Conservation (phyloP, 331 rosid species). For the Arachis monticola region DNA sequence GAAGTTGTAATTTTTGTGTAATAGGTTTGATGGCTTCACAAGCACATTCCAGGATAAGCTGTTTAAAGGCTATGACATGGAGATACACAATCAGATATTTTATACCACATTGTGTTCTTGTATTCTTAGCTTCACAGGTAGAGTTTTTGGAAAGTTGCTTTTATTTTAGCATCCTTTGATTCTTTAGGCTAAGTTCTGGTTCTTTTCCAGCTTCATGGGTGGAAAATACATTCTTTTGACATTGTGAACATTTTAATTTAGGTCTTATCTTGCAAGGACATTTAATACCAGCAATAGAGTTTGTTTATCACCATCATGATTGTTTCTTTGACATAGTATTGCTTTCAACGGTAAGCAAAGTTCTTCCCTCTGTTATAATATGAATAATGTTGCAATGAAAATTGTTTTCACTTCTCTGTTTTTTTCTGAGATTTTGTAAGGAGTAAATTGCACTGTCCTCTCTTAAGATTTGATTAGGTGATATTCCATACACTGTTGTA, state of each 20-base stretch:
- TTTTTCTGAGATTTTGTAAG: neutral
- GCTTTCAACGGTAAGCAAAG: slow-evolving; percentile 85
- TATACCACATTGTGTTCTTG: slow-evolving; percentile 90
- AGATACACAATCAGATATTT: slow-evolving; percentile 97
- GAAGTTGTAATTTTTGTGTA: slow-evolving; percentile 26
- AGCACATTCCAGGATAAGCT: slow-evolving; percentile 97
- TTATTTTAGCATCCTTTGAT: slow-evolving; percentile 12
- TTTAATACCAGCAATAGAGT: slow-evolving; percentile 69
- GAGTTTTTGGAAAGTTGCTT: slow-evolving; percentile 22
- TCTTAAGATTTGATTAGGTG: no score
- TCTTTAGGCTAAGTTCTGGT: slow-evolving; percentile 29
- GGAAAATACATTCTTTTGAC: slow-evolving; percentile 37
- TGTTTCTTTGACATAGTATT: slow-evolving; percentile 79
- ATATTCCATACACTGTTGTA: no score
- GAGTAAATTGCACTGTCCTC: no score
- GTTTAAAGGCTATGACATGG: slow-evolving; percentile 96
- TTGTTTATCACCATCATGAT: slow-evolving; percentile 75
- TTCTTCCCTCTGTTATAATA: slow-evolving; percentile 28
- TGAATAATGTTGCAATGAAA: neutral
- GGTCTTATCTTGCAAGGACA: slow-evolving; percentile 89
- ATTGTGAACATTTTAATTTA: slow-evolving; percentile 43
- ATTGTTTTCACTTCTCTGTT: neutral
- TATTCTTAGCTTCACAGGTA: slow-evolving; percentile 87
- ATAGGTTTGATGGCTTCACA: slow-evolving; percentile 96
- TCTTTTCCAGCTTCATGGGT: slow-evolving; percentile 31